Evolutionary conservation across 1,284 basidiomycete species (phyloP), one percentile per base, ranked within the genome.

Genomic region (Apiotrichum domesticum): DNA sequence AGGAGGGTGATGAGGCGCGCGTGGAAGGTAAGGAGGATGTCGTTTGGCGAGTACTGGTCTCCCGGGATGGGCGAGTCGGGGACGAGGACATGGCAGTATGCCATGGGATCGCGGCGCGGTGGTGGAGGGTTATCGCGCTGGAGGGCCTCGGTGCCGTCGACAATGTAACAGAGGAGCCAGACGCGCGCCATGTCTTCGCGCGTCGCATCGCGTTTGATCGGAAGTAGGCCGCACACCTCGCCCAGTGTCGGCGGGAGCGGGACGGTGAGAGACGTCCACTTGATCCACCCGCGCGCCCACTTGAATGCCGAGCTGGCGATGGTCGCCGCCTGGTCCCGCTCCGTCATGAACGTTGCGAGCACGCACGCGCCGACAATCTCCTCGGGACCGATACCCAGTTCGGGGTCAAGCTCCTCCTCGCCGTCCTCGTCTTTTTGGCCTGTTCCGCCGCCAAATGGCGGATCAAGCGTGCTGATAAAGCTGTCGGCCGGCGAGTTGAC

Each of bases 381-480:
- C 56, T 76, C 74, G 11, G 74, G 72, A 1, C 74, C 74, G 34
- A 76, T 67, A 14, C 71, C 74, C 29, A 75, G 63, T 58, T 76
- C 74, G 11, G 69, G 67, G 61, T 76, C 73, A 43, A 63, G 56
- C 32, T 59, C 62, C 42, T 63, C 62, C 40, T 63, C 58, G 21
- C 54, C 58, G 5, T 63, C 62, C 41, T 63, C 58, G 54, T 63
- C 62, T 50, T 56, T 58, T n/a, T 29, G 33, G 6, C 56, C 54
- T 6, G 56, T 42, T 3, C 57, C 57, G 35, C 60, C 57, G 21
- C 50, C 52, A 13, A 62, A 59, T 21, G 55, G 56, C 40, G 51
- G 35, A 42, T 60, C 58, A 37, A 63, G 52, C 14, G 58, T 58
- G 35, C 47, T 51, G 39, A 64, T 57, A 11, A 64, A 59, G 56